Conservation (phyloP, 352 stramenopile species). For the Phytophthora palmivora region DNA sequence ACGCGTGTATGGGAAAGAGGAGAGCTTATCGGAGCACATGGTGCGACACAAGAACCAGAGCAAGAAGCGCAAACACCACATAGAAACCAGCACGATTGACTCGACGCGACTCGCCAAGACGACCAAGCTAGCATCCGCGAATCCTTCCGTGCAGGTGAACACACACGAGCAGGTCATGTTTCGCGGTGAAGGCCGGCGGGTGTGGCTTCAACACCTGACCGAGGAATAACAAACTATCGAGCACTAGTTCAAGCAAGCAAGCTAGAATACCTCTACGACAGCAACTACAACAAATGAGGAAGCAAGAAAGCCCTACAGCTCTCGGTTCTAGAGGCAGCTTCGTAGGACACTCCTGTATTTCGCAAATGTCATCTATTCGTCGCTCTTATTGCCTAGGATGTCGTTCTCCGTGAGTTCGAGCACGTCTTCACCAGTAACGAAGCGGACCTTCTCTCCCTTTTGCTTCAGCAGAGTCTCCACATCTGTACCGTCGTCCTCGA, state of each 20-base stretch:
- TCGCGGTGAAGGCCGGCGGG: conserved; percentile 68
- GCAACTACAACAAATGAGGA: conserved; percentile 9
- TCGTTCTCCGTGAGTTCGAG: conserved; percentile 85
- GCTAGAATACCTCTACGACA: conserved; percentile 20
- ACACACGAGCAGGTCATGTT: conserved; percentile 90
- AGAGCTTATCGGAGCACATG: conserved; percentile 82
- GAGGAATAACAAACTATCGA: conserved; percentile 40
- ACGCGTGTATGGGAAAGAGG: conserved; percentile 81
- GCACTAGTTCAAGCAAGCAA: not conserved
- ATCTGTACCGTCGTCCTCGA: conserved; percentile 91
- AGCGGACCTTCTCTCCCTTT: conserved; percentile 77
- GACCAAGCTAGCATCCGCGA: conserved; percentile 82
- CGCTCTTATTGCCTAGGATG: conserved; percentile 53
- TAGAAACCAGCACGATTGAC: conserved; percentile 84
- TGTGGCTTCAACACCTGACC: conserved; percentile 79
- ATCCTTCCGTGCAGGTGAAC: conserved; percentile 89
- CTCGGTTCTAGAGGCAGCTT: conserved; percentile 3
- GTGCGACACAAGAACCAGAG: conserved; percentile 85
- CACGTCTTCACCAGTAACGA: conserved; percentile 81
- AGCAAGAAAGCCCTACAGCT: conserved; percentile 6
- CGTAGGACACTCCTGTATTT: conserved; percentile 6
- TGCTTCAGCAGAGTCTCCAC: conserved; percentile 85
- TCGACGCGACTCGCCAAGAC: conserved; percentile 81
- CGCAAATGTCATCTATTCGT: conserved; percentile 32
- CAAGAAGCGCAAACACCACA: conserved; percentile 88